Percentiles rank a stretch among this genome's conserved stretches.
Conservation (phyloP, 306 rosid genomes). For the Vigna reflexopilosa region DNA sequence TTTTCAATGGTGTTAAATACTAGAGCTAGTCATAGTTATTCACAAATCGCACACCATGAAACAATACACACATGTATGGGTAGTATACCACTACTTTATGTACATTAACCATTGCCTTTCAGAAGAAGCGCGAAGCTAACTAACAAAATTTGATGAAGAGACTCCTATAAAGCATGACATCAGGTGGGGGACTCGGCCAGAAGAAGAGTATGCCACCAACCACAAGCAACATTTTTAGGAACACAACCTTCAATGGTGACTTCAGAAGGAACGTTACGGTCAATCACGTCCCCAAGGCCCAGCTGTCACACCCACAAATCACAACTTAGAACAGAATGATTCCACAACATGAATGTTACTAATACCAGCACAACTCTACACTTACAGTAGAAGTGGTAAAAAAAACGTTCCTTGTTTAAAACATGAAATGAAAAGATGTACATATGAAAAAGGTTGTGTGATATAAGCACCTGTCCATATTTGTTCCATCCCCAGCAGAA, state of each 20-base stretch:
- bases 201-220: slow-evolving; percentile 99
- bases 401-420: slow-evolving; percentile 1
- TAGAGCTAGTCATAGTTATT: slow-evolving; percentile 43
- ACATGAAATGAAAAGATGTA: slow-evolving; percentile 9
- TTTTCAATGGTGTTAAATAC: slow-evolving; percentile 40
- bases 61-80: slow-evolving; percentile 53
- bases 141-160: slow-evolving; percentile 80
- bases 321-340: slow-evolving; percentile 33
- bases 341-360: slow-evolving; percentile 18
- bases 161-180: slow-evolving; percentile 38
- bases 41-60: slow-evolving; percentile 45
- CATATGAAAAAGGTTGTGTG: slow-evolving; percentile 24
- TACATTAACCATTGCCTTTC: slow-evolving; percentile 54
- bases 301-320: slow-evolving; percentile 63
- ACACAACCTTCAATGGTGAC: slow-evolving; percentile 68
- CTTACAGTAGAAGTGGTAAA: neutral
- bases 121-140: slow-evolving; percentile 66
- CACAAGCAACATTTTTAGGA: slow-evolving; percentile 81
- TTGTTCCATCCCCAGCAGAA: slow-evolving; percentile 99
- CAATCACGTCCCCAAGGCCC: slow-evolving; percentile 90
- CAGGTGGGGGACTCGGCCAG: slow-evolving; percentile 77
- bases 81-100: slow-evolving; percentile 55
- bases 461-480: slow-evolving; percentile 82
- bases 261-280: slow-evolving; percentile 86
- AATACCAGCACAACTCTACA: neutral